Evolutionary conservation across 177 flowering plant genomes (phyloP).

Genomic region (Tripterygium wilfordii): DNA sequence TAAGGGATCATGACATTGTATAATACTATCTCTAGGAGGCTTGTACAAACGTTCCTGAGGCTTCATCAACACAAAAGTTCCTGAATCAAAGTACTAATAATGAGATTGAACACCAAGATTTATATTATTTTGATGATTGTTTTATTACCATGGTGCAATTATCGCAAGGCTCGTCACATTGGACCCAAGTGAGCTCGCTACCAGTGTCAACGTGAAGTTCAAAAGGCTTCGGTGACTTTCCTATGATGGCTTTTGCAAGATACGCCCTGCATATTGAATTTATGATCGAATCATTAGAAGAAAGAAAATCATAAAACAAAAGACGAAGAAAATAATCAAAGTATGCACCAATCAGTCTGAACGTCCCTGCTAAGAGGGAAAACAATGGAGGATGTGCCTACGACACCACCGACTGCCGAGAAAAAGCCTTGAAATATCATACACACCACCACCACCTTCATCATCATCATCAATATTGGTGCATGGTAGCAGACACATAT

Average conservation of each 20-base stretch:
- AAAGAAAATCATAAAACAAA: no score
- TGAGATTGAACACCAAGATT: no score
- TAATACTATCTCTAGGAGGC: conserved; percentile 40
- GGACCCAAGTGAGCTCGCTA: conserved; percentile 95
- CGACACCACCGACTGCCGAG: no score
- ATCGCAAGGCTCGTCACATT: conserved; percentile 87
- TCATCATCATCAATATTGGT: no score
- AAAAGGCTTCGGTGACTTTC: conserved; percentile 60
- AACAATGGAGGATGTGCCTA: no score
- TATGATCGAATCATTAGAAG: background rate
- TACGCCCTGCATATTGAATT: conserved; percentile 68
- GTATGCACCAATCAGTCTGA: background rate
- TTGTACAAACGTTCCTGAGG: conserved; percentile 59
- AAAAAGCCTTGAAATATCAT: no score
- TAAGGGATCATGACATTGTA: conserved; percentile 48
- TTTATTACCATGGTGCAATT: conserved; percentile 62
- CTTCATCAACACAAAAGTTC: no score
- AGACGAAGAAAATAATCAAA: no score
- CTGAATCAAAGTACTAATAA: no score
- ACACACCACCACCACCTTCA: no score
- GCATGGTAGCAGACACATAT: no score
- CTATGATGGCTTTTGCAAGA: conserved; percentile 44
- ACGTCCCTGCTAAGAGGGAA: conserved; percentile 8
- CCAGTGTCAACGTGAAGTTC: conserved; percentile 86
- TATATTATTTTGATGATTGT: no score